Percentiles rank a stretch among this genome's conserved stretches.
Conservation (phyloP, 1,139 yeast species). For the Geotrichum phurueaensis region DNA sequence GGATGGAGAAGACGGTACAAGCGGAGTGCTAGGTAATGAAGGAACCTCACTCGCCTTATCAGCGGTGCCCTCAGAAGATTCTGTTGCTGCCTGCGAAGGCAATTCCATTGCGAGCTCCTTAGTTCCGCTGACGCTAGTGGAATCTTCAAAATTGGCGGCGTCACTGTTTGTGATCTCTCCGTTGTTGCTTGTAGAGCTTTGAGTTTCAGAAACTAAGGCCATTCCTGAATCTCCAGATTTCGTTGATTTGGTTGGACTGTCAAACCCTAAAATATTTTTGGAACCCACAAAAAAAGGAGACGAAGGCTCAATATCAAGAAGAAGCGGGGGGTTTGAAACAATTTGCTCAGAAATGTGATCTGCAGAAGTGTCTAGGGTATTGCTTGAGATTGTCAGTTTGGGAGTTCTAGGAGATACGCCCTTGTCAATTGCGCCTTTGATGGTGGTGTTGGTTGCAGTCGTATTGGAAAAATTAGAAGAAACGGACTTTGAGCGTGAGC, state of each 20-base stretch:
- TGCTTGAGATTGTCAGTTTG: background rate
- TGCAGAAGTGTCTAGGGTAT: background rate
- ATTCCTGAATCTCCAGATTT: background rate
- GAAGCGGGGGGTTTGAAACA: background rate
- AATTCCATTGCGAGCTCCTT: background rate
- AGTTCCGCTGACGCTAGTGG: background rate
- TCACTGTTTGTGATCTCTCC: background rate
- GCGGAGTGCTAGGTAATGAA: constrained; percentile 10
- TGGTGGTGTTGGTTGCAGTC: constrained; percentile 3
- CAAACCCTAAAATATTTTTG: constrained; percentile 4
- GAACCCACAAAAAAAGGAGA: constrained; percentile 10
- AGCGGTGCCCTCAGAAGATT: background rate
- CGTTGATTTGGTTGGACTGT: background rate
- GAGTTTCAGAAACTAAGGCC: background rate
- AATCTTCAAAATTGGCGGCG: background rate
- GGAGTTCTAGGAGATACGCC: constrained; percentile 1
- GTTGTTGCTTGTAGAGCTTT: background rate
- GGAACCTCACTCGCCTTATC: background rate
- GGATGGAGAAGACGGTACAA: constrained; percentile 2
- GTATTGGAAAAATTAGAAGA: background rate
- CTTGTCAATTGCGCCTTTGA: background rate
- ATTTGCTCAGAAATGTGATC: background rate
- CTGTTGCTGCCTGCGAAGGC: background rate
- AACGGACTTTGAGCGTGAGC: background rate
- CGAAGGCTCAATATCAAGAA: constrained; percentile 12